Base-by-base conservation (phyloP, 2,329 filamentous ascomycete species). In the Colletotrichum kahawae region DNA sequence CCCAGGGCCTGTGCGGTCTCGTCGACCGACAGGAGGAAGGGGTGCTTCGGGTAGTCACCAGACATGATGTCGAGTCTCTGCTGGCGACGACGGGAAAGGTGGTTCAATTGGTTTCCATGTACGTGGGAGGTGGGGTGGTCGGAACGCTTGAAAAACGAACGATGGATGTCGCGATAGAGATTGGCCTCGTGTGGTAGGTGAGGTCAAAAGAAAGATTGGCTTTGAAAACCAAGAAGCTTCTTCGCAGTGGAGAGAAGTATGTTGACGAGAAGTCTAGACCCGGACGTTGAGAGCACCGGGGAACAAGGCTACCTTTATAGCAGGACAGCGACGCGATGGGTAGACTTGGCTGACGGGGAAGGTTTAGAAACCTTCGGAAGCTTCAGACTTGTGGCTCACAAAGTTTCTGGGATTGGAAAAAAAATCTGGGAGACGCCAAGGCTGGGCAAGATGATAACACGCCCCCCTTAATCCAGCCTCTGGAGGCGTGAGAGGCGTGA, bases 1-100 rank as follows among this genome's bases (percentile, higher is more conserved):
- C 88, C 86, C 68, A 94, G 88, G 76, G 91, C 88, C 69, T 89
- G 85, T 33, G 90, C 91, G 75, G 94, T 93, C 83, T 93, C 89
- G 77, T 90, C 85, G 78, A 90, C 87, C 27, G 89, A 82, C 65
- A 95, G 88, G 74, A 92, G 88, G 80, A 92, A 93, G 33, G 91
- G 90, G 79, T 92, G 91, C 67, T 86, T 87, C 70, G 88, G 83
- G 77, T 88, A 90, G 70, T 86, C 85, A 78, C 82, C 83, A 81
- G 86, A 82, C 87, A 88, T 88, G 75, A 77, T 79, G 70, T 76
- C 74, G 74, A 43, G 74, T 74, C 70, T 70, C 48, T 62, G 36
- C 70, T 66, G 65, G 70, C 51, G 74, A 70, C 71, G 70, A 48
- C 7, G 70, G 43, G 43, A 56, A 51, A 66, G 10, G 16, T n/a